Evolutionary conservation across 805 yeast species (phyloP).

Genomic region (Kazachstania martiniae): DNA sequence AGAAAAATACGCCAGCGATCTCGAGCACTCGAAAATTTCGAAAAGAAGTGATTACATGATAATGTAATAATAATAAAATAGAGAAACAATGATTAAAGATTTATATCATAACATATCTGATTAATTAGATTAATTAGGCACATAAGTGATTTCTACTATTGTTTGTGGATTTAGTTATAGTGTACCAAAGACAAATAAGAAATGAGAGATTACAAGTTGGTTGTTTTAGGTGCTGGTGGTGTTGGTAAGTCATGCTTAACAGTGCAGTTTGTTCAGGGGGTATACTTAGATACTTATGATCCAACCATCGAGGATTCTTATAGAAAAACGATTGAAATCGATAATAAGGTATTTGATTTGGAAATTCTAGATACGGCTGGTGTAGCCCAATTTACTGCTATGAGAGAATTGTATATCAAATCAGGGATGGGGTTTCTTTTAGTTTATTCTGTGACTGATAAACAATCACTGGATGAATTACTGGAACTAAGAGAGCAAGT

Average conservation of each 20-base stretch:
- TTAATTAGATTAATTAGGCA: too few species aligned
- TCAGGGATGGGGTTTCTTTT: conserved; percentile 84
- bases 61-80: too few species aligned
- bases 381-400: conserved; percentile 89
- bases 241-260: conserved; percentile 93
- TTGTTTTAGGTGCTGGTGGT: conserved; percentile 93
- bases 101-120: too few species aligned
- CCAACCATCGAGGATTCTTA: conserved; percentile 97
- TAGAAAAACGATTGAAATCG: conserved; percentile 77
- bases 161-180: too few species aligned
- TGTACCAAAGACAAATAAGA: too few species aligned
- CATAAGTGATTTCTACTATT: too few species aligned
- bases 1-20: too few species aligned
- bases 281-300: conserved; percentile 83
- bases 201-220: conserved; percentile 71
- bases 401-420: conserved; percentile 81
- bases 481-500: conserved; percentile 76
- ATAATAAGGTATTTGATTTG: conserved; percentile 75
- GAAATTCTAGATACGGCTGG: conserved; percentile 92
- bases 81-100: too few species aligned
- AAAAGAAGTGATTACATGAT: too few species aligned
- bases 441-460: conserved; percentile 75
- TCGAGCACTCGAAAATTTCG: too few species aligned
- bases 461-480: conserved; percentile 66
- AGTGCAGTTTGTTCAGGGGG: conserved; percentile 85